Conservation (phyloP, 2,329 filamentous ascomycete genomes). For the Exophiala mesophila region DNA sequence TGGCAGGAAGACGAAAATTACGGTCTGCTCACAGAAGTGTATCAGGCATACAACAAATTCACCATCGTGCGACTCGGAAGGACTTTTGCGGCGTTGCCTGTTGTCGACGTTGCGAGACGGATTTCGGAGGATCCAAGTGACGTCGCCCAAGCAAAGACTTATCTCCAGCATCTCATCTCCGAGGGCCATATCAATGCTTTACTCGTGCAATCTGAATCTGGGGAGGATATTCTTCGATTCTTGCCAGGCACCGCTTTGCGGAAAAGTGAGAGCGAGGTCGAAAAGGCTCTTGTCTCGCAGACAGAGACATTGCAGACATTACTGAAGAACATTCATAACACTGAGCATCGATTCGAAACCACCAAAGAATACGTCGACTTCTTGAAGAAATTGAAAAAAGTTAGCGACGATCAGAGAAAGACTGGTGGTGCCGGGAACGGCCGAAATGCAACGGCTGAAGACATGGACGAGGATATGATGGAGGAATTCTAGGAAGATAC, state of each 20-base stretch:
- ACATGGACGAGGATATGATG: constrained; percentile 29
- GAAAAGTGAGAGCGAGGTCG: constrained; percentile 33
- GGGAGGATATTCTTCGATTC: constrained; percentile 51
- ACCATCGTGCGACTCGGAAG: constrained; percentile 68
- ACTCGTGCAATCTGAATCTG: constrained; percentile 40
- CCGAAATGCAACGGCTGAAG: constrained; percentile 10
- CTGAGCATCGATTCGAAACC: constrained; percentile 52
- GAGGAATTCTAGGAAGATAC: constrained; percentile 22
- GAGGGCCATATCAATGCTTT: constrained; percentile 48
- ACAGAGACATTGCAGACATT: constrained; percentile 48
- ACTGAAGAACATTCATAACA: constrained; percentile 48
- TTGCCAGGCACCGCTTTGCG: constrained; percentile 36
- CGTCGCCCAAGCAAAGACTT: constrained; percentile 31
- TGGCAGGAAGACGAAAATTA: constrained; percentile 71
- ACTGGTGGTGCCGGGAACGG: constrained; percentile 5
- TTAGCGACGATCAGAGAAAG: constrained; percentile 24
- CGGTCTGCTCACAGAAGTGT: constrained; percentile 64
- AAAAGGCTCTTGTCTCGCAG: constrained; percentile 45
- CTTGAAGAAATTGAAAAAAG: constrained; percentile 45
- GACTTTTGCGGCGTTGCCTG: constrained; percentile 62
- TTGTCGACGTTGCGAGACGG: constrained; percentile 43
- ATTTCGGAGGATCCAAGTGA: constrained; percentile 29
- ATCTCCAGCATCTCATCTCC: constrained; percentile 44
- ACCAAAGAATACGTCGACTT: constrained; percentile 56
- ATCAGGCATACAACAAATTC: constrained; percentile 68